These are phyloP conservation scores for Zymoseptoria tritici DNA, from an alignment of 2,329 filamentous ascomycete genomes.

Conservation along the genomic window DNA sequence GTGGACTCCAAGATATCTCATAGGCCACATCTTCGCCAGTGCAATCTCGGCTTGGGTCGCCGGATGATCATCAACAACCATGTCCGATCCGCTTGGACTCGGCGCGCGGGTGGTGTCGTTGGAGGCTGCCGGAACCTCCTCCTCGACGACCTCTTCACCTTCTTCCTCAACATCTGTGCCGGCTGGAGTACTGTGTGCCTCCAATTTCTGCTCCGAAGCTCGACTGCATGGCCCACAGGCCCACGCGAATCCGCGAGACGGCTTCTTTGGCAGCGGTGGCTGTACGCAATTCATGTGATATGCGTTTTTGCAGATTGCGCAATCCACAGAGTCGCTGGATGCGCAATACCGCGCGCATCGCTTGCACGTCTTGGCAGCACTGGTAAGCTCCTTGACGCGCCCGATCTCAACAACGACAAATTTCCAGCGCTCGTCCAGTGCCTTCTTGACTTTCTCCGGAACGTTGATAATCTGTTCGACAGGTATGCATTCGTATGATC, in stretches of 20 bases:
- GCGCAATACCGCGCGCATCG: conserved; percentile 86
- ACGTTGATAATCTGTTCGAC: conserved; percentile 92
- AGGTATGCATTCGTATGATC: conserved; percentile 94
- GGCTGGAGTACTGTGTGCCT: conserved; percentile 79
- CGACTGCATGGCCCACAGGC: conserved; percentile 93
- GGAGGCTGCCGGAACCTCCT: conserved; percentile 50
- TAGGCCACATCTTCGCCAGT: conserved; percentile 91
- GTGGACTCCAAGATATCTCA: conserved; percentile 90
- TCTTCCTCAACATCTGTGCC: conserved; percentile 53
- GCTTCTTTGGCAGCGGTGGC: conserved; percentile 87
- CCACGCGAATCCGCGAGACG: conserved; percentile 95
- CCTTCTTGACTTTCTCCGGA: conserved; percentile 87
- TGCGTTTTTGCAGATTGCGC: conserved; percentile 86
- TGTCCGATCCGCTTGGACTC: conserved; percentile 39
- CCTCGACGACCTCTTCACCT: conserved; percentile 52
- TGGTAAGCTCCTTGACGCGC: conserved; percentile 89
- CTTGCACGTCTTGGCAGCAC: conserved; percentile 93
- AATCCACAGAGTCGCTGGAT: conserved; percentile 92
- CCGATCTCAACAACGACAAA: conserved; percentile 92
- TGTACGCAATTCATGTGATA: conserved; percentile 99
- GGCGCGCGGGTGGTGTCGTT: conserved; percentile 57
- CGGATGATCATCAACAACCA: conserved; percentile 51
- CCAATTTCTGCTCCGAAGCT: conserved; percentile 86
- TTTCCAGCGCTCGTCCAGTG: conserved; percentile 92
- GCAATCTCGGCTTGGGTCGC: conserved; percentile 81